Base-by-base conservation (phyloP, 108 stramenopile genomes). In the Bacterosira constricta region DNA sequence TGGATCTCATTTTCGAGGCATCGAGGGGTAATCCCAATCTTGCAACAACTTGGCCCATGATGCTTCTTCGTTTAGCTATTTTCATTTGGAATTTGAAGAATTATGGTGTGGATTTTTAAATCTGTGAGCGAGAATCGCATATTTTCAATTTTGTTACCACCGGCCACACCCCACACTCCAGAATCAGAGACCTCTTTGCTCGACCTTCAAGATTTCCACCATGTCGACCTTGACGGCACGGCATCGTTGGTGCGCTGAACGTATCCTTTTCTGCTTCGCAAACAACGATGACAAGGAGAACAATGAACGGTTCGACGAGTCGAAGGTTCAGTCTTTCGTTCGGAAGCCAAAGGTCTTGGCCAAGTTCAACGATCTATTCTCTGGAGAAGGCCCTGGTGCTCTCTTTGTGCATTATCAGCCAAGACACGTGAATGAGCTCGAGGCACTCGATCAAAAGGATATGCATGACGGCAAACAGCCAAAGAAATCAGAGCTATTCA, bases 381-480 rank as follows among this genome's bases (percentile, higher is more conserved):
- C 63, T 12, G 90, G 90, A 0, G 65, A 85, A 6, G 88, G 85
- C 1, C 70, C 83, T 7, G 57, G 38, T 36, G 80, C 79, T 29
- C 58, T 91, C 9, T 89, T 91, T 69, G 88, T 88, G 25, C 87
- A 88, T 65, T 89, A 73, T 37, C 90, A 91, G 63, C 69, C 69
- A 17, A 62, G 54, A 46, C 57, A 65, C 42, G 37, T 17, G 18
- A 72, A 77, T 51, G 76, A 73, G 49, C 34, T 77, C 8, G 81
- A 73, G 54, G 53, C 42, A 59, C 69, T 62, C 17, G 47, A 76
- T 29, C 30, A 66, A 15, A 58, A 60, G 30, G 58, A 51, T 60
- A 17, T 15, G 17, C 20, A 26, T 17, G 54, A 13, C 36, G 20
- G 27, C 54, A 73, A 61, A 30, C 47, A 31, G 37, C 12, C 69